Evolutionary conservation across 1,284 basidiomycete genomes (phyloP).

Genomic region (Apiotrichum siamense): DNA sequence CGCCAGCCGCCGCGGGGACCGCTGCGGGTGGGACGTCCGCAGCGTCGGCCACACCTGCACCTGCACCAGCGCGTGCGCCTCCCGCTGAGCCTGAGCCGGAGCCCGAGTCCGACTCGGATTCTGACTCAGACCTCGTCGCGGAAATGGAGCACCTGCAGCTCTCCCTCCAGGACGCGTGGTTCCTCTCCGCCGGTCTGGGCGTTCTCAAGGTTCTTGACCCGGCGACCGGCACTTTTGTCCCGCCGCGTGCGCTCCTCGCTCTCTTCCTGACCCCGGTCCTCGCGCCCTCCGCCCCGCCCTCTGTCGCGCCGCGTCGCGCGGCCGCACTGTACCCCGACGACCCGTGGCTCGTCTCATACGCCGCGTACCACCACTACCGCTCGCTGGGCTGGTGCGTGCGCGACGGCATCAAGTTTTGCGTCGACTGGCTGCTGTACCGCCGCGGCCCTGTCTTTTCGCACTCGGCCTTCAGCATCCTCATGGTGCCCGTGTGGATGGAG

Average conservation of each 20-base stretch:
- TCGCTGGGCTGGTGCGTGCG: slow-evolving; percentile 98
- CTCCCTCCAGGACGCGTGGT: slow-evolving; percentile 86
- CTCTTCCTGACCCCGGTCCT: slow-evolving; percentile 32
- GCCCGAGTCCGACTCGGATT: slow-evolving; percentile 50
- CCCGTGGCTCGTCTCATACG: slow-evolving; percentile 86
- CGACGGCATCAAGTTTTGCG: slow-evolving; percentile 94
- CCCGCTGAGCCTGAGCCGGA: slow-evolving; percentile 37
- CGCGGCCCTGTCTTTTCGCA: slow-evolving; percentile 91
- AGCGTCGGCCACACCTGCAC: background rate
- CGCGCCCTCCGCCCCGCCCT: slow-evolving; percentile 34
- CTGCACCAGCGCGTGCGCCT: background rate
- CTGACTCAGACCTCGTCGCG: slow-evolving; percentile 49
- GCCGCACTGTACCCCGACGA: slow-evolving; percentile 58
- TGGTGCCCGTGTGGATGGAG: slow-evolving; percentile 53
- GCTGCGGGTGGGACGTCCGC: background rate
- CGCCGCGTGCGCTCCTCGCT: slow-evolving; percentile 50
- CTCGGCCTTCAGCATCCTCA: slow-evolving; percentile 57
- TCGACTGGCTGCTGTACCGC: slow-evolving; percentile 90
- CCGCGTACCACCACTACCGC: slow-evolving; percentile 89
- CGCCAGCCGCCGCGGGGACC: background rate
- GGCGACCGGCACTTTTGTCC: slow-evolving; percentile 43
- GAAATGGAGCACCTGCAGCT: slow-evolving; percentile 90
- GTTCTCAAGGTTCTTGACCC: slow-evolving; percentile 71
- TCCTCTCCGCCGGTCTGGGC: slow-evolving; percentile 75
- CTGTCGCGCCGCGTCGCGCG: background rate